Conservation (phyloP, 2,329 filamentous ascomycete genomes). For the Xylariaceae sp. region DNA sequence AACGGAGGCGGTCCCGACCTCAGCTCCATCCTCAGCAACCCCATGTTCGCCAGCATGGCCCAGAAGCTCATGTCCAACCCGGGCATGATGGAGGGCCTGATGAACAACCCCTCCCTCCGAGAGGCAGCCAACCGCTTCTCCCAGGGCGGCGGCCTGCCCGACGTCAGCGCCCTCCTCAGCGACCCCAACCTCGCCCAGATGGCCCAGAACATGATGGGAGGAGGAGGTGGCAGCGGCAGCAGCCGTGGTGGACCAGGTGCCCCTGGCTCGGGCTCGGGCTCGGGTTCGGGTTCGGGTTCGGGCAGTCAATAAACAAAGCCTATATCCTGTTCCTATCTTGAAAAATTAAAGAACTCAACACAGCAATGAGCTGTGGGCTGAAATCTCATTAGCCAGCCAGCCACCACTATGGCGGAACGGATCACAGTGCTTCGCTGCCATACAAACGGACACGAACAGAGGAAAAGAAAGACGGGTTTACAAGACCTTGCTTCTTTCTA, state of each 20-base stretch:
- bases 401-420: no score
- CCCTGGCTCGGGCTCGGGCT: no score
- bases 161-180: slow-evolving; percentile 79
- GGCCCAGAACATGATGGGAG: slow-evolving; percentile 40
- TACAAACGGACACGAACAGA: no score
- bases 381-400: no score
- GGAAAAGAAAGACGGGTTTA: no score
- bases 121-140: slow-evolving; percentile 82
- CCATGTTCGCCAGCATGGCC: slow-evolving; percentile 96
- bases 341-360: no score
- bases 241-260: slow-evolving; percentile 16
- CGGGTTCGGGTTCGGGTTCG: no score
- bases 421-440: no score
- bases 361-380: no score
- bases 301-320: no score
- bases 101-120: slow-evolving; percentile 85
- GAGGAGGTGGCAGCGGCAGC: slow-evolving; percentile 23
- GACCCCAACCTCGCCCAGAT: slow-evolving; percentile 90
- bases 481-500: no score
- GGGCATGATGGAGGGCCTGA: slow-evolving; percentile 82
- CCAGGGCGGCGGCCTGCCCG: slow-evolving; percentile 79
- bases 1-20: slow-evolving; percentile 56
- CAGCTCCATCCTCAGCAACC: slow-evolving; percentile 85
- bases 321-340: no score
- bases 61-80: slow-evolving; percentile 97